A percentile compares a stretch with the other conserved stretches of the same genome.
phyloP scores from a whole-genome alignment of 495 filamentous ascomycete species.

The Tuber microsphaerosporum region DNA sequence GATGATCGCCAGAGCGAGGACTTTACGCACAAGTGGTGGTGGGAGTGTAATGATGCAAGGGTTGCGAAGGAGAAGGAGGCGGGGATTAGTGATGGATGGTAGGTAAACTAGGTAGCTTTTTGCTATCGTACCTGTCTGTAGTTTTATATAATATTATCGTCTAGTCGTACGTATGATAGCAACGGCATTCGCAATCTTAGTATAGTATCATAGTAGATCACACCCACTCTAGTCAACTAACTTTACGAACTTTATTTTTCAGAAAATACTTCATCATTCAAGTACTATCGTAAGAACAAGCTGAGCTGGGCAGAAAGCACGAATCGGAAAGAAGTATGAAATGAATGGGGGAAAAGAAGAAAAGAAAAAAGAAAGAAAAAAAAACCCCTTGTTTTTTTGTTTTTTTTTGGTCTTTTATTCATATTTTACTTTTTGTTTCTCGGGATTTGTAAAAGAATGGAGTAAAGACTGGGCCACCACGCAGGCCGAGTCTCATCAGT shows the following conservation, averaged over 20 bases:
- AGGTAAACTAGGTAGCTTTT: too few species aligned
- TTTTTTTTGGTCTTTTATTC: neutral
- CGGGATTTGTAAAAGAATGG: neutral
- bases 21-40: slow-evolving; percentile 63
- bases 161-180: neutral
- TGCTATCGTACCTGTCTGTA: neutral
- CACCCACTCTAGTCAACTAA: neutral
- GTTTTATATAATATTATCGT: neutral
- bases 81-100: slow-evolving; percentile 46
- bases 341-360: too few species aligned
- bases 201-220: neutral
- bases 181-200: neutral
- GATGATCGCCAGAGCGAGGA: slow-evolving; percentile 53
- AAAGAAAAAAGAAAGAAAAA: neutral
- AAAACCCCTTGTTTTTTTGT: neutral
- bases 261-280: neutral
- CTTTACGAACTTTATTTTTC: neutral
- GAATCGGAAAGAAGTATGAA: neutral
- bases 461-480: neutral
- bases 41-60: slow-evolving; percentile 52
- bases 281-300: neutral
- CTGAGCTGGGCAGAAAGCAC: neutral
- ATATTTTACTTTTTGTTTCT: neutral
- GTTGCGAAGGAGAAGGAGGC: slow-evolving; percentile 46
- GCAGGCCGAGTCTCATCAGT: neutral